Base-by-base conservation (phyloP, 2,329 filamentous ascomycete species). In the Ramichloridium luteum region DNA sequence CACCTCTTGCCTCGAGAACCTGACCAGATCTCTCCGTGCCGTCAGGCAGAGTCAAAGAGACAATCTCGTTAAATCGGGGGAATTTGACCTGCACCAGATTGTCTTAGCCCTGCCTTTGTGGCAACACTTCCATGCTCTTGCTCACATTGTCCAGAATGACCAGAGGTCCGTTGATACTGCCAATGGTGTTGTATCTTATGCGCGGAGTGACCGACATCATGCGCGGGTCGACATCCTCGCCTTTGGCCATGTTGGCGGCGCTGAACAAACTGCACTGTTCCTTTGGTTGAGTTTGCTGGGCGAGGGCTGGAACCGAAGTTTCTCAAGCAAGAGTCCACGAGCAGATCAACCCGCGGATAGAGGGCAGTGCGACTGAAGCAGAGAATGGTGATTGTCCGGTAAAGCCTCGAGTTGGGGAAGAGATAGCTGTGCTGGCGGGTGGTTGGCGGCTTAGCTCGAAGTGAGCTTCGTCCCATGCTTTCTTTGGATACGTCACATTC, bases 121-220 rank as follows among this genome's bases (percentile, higher is more conserved):
- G n/a, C n/a, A n/a, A n/a, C n/a, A n/a, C n/a, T 13, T 25, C 26
- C 28, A 23, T n/a, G 20, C 8, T n/a, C 8, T 23, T n/a, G 64
- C 77, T 48, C 60, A 93, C 88, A 73, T 93, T 92, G 59, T 96
- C 90, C 47, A 98, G 74, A 55, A 98, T 88, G 56, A 98, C 90
- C 61, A 98, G 74, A 52, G 90, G 90, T 38, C 90, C 90, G 66
- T 98, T 98, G 63, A 98, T 79, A 68, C 88, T 88, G 55, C 85
- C 83, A 57, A 98, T 85, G 50, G 90, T 98, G 69, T 98, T 98
- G 75, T 98, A 98, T 54, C 80, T 77, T 63, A 96, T 71, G 57
- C 77, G 68, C 47, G 77, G 77, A 56, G 75, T 71, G 57, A 82
- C 62, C 49, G 57, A 54, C 59, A 67, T 65, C 62, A 65, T 65